Base-by-base conservation (phyloP, 2,329 filamentous ascomycete species). In the Alternaria gansuensis region DNA sequence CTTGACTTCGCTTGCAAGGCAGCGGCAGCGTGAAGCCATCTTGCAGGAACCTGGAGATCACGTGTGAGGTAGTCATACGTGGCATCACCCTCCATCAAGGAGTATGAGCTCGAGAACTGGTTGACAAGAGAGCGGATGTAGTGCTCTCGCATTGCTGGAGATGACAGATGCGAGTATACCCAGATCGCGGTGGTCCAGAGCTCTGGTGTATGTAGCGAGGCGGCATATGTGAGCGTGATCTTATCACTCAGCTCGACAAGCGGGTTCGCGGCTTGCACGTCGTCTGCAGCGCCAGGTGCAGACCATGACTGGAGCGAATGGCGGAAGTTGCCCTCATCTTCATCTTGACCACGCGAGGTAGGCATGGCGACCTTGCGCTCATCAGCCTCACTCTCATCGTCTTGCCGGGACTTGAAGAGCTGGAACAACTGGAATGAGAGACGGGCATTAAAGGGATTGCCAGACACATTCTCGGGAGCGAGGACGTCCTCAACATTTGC, bases 1-100 rank as follows among this genome's bases (percentile, higher is more conserved):
- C 88, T 87, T 57, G 88, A 88, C 61, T 91, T 90, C 78, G 92
- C 93, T 77, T 90, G 90, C 13, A 94, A 83, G 11, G 93, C 93
- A 73, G 93, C 91, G 17, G 95, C 92, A 59, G 92, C 87, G 87
- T 91, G 96, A 50, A 98, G 84, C 93, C 94, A 96, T 3, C 84
- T 77, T 1, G 83, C 78, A 0, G 94, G 92, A 40, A 98, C 86
- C 63, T 87, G 85, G 52, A 93, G 85, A 31, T 86, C 87, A 43
- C 84, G 80, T 0, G 85, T 85, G 23, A 95, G 81, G 13, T 84
- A 83, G 10, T 78, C 80, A 76, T 88, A 92, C 52, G 78, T 83
- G 14, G 79, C 73, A 62, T 84, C 83, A 8, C 83, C 81, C 49
- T 88, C 83, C 3, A 84, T 80, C 7, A 88, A 85, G 9, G 79